A percentile compares a stretch with the other conserved stretches of the same genome.
Evolutionary conservation across 2,329 filamentous ascomycete genomes (phyloP).

Genomic region (Ophiostoma sp.): DNA sequence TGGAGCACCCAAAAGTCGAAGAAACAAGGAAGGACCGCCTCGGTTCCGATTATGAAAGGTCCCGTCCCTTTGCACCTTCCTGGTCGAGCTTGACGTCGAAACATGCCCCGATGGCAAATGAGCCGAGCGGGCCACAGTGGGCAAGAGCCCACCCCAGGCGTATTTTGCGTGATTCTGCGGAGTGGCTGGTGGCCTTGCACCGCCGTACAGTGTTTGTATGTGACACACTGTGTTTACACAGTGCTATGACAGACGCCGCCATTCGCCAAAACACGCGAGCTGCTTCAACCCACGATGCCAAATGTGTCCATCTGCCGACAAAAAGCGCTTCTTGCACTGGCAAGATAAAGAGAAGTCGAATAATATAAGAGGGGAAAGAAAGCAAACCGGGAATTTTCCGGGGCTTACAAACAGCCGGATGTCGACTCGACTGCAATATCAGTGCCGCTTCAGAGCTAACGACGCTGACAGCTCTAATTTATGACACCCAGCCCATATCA

Average conservation of each 20-base stretch:
- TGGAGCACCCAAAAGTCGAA: neutral
- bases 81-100: conserved; percentile 25
- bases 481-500: neutral
- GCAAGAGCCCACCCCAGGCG: neutral
- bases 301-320: neutral
- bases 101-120: conserved; percentile 24
- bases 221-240: neutral
- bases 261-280: neutral
- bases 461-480: neutral
- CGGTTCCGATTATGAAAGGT: conserved; percentile 1
- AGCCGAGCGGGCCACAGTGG: neutral
- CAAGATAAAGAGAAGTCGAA: neutral
- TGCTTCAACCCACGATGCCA: neutral
- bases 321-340: neutral
- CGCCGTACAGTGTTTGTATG: neutral
- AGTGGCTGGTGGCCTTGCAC: conserved; percentile 9
- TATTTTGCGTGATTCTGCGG: conserved; percentile 21
- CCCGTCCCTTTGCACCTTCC: conserved; percentile 21
- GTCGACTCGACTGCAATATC: neutral
- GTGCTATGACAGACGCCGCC: neutral
- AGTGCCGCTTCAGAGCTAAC: neutral
- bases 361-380: neutral
- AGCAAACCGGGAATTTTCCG: neutral
- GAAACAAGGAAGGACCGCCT: conserved; percentile 3
- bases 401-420: neutral